These are phyloP conservation scores for Chaetomium sp. DNA, from an alignment of 2,329 filamentous ascomycete genomes.

Conservation along the genomic window DNA sequence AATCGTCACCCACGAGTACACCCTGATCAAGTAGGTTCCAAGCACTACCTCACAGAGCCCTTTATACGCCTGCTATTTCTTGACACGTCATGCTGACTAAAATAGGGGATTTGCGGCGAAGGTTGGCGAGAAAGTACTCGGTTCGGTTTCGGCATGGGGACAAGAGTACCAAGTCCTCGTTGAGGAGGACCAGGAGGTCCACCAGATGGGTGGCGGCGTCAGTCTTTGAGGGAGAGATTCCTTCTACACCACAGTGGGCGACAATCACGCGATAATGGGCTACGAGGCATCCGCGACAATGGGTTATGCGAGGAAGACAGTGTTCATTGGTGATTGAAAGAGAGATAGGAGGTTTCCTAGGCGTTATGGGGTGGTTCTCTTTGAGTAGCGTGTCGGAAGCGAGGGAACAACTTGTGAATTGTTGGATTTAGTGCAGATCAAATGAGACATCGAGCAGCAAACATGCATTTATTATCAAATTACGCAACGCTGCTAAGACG, in stretches of 20 bases:
- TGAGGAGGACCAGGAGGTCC: conserved; percentile 74
- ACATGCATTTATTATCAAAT: background rate
- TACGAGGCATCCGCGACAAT: background rate
- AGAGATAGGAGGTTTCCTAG: background rate
- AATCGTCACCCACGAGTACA: conserved; percentile 76
- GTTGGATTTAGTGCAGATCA: background rate
- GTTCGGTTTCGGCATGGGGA: conserved; percentile 66
- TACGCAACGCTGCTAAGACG: background rate
- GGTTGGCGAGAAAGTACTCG: conserved; percentile 68
- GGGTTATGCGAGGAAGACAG: background rate
- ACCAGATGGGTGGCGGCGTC: conserved; percentile 17
- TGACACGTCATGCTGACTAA: conserved; percentile 33
- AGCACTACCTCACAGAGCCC: background rate
- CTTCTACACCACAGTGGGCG: background rate
- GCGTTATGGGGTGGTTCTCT: background rate
- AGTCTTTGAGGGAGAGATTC: conserved; percentile 3
- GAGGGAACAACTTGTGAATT: background rate
- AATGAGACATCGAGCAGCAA: background rate
- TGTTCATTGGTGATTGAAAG: background rate
- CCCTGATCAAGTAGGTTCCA: conserved; percentile 62
- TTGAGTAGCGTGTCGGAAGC: background rate
- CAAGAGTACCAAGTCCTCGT: conserved; percentile 63
- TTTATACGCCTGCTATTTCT: background rate
- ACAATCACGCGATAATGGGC: conserved; percentile 1
- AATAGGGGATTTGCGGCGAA: conserved; percentile 75